phyloP scores from a whole-genome alignment of 345 rosid species.

The Luvunga scandens region DNA sequence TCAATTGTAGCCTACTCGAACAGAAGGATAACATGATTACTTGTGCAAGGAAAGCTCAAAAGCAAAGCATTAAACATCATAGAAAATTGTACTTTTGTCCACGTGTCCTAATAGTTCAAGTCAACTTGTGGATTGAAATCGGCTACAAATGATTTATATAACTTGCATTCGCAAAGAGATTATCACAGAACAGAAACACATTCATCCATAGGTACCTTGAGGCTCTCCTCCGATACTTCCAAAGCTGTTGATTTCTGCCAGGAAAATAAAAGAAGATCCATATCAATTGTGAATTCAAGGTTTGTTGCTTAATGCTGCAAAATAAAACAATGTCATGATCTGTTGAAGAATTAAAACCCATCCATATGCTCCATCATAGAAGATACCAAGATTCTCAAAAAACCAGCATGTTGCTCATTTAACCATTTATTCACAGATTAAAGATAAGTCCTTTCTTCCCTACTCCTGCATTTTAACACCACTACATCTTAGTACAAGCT shows the following conservation, averaged over 20 bases:
- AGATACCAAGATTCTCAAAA: neutral
- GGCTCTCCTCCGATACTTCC: slow-evolving; percentile 69
- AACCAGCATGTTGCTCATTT: neutral
- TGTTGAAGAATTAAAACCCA: neutral
- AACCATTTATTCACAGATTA: too few relatives aligned
- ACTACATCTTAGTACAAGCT: neutral
- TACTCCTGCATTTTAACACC: neutral
- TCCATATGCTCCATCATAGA: neutral
- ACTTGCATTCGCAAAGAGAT: neutral
- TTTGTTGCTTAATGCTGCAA: neutral
- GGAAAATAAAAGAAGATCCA: slow-evolving; percentile 6
- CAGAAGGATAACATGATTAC: slow-evolving; percentile 4
- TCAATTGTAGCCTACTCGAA: slow-evolving; percentile 64
- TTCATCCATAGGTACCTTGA: slow-evolving; percentile 47
- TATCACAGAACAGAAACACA: neutral
- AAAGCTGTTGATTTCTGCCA: slow-evolving; percentile 78
- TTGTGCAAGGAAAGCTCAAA: neutral
- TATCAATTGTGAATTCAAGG: neutral
- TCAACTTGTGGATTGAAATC: neutral
- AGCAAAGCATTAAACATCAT: neutral
- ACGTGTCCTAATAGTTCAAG: neutral
- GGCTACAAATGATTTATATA: neutral
- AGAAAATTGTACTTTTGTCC: neutral
- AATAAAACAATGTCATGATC: neutral
- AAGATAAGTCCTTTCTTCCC: neutral